phyloP scores from a whole-genome alignment of 768 basidiomycete genomes.

The Trichaptum fuscoviolaceum region DNA sequence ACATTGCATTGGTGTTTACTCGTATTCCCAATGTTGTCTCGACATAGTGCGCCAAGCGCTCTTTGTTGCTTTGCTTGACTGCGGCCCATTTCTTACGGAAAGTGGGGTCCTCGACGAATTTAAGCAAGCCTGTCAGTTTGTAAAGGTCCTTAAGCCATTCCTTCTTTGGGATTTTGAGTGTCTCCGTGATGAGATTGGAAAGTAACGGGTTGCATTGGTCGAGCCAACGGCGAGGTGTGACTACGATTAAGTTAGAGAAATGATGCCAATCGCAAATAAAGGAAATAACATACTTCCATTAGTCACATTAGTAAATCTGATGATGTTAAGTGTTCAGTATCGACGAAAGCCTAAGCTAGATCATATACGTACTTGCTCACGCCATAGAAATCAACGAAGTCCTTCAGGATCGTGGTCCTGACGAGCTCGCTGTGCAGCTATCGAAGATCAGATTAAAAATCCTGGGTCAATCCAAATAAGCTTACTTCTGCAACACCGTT shows the following conservation, averaged over 20 bases:
- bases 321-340: constrained; percentile 12
- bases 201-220: constrained; percentile 89
- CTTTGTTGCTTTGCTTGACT: constrained; percentile 89
- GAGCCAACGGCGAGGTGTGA: constrained; percentile 92
- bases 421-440: constrained; percentile 88
- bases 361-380: constrained; percentile 53
- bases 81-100: constrained; percentile 80
- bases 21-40: constrained; percentile 63
- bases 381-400: constrained; percentile 93
- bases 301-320: constrained; percentile 81
- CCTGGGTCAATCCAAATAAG: neutral
- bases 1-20: constrained; percentile 74
- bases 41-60: constrained; percentile 74
- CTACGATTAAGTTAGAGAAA: constrained; percentile 26
- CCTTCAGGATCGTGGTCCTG: constrained; percentile 74
- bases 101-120: constrained; percentile 60
- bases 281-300: constrained; percentile 74
- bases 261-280: neutral
- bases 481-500: constrained; percentile 92
- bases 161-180: constrained; percentile 66
- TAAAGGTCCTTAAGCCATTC: constrained; percentile 84
- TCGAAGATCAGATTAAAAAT: neutral
- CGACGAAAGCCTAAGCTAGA: neutral
- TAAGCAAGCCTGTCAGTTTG: constrained; percentile 72
- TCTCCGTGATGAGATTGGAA: constrained; percentile 76